A percentile compares a stretch with the other conserved stretches of the same genome.
Conservation (phyloP, 2,329 filamentous ascomycete species). For the Alternaria longipes region DNA sequence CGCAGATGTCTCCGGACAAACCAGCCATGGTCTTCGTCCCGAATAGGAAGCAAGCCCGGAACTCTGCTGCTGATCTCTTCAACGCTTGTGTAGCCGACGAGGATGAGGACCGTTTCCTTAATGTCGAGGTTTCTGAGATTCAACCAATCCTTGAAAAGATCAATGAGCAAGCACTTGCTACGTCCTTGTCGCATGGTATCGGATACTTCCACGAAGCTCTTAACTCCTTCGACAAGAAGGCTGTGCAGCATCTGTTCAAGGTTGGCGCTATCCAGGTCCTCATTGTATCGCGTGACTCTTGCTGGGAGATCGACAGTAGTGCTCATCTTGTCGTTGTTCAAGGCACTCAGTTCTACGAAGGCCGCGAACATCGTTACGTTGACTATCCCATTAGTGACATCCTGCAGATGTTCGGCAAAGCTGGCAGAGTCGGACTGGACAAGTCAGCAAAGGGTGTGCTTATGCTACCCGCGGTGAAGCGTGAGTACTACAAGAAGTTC, state of each 20-base stretch:
- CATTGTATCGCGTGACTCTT: constrained; percentile 84
- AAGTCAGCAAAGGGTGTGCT: constrained; percentile 88
- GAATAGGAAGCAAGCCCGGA: constrained; percentile 89
- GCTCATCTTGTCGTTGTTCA: constrained; percentile 95
- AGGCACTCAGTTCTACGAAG: constrained; percentile 98
- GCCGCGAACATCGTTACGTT: constrained; percentile 94
- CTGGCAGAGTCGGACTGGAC: constrained; percentile 79
- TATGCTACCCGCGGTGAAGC: constrained; percentile 93
- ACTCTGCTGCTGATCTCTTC: constrained; percentile 85
- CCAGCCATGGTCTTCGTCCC: constrained; percentile 93
- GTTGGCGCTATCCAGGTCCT: constrained; percentile 90
- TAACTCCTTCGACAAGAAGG: constrained; percentile 86
- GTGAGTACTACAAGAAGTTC: constrained; percentile 99
- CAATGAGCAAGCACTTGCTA: constrained; percentile 85
- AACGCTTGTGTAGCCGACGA: constrained; percentile 89
- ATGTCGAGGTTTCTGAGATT: constrained; percentile 83
- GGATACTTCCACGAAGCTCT: constrained; percentile 98
- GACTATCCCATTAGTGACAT: constrained; percentile 96
- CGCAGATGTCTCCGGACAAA: constrained; percentile 87
- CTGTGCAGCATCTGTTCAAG: constrained; percentile 90
- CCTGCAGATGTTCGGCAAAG: constrained; percentile 97
- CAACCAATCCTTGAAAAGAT: constrained; percentile 81
- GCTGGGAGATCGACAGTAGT: constrained; percentile 90
- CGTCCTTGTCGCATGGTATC: constrained; percentile 91
- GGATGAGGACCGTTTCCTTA: constrained; percentile 91